Conservation (phyloP, 495 filamentous ascomycete genomes). For the Penicillium herquei region DNA sequence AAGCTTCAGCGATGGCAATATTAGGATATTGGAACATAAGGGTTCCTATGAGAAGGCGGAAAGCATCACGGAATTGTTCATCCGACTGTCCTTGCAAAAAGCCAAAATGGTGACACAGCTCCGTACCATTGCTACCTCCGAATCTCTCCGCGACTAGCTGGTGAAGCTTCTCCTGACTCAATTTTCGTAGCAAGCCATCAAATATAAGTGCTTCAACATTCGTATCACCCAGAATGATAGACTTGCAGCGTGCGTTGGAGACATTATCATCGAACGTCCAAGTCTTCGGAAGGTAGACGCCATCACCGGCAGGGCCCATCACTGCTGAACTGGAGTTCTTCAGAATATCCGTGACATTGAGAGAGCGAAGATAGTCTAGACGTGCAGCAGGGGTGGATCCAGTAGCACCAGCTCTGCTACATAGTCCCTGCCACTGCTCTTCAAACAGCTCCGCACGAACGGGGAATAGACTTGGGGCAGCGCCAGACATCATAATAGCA, state of each 20-base stretch:
- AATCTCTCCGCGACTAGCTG: background rate
- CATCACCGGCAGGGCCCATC: slow-evolving; percentile 8
- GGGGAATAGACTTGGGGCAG: slow-evolving; percentile 3
- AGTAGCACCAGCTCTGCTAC: background rate
- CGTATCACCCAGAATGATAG: slow-evolving; percentile 8
- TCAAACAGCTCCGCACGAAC: background rate
- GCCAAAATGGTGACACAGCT: slow-evolving; percentile 3
- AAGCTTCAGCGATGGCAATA: slow-evolving; percentile 4
- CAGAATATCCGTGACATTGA: slow-evolving; percentile 2
- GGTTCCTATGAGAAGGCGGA: slow-evolving; percentile 5
- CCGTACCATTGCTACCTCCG: background rate
- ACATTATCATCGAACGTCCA: slow-evolving; percentile 7
- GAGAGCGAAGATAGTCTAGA: background rate
- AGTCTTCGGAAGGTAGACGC: background rate
- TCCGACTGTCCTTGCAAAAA: slow-evolving; percentile 1
- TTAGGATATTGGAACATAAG: slow-evolving; percentile 7
- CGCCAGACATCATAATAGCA: slow-evolving; percentile 9
- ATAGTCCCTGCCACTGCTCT: slow-evolving; percentile 4
- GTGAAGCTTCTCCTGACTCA: slow-evolving; percentile 3
- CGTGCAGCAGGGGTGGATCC: background rate
- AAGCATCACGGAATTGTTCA: slow-evolving; percentile 6
- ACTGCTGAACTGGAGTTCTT: background rate
- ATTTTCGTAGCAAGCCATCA: background rate
- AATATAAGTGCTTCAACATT: slow-evolving; percentile 10
- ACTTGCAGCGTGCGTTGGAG: slow-evolving; percentile 5